Conservation (phyloP, 2,329 filamentous ascomycete genomes). For the Coniosporium uncinatum region DNA sequence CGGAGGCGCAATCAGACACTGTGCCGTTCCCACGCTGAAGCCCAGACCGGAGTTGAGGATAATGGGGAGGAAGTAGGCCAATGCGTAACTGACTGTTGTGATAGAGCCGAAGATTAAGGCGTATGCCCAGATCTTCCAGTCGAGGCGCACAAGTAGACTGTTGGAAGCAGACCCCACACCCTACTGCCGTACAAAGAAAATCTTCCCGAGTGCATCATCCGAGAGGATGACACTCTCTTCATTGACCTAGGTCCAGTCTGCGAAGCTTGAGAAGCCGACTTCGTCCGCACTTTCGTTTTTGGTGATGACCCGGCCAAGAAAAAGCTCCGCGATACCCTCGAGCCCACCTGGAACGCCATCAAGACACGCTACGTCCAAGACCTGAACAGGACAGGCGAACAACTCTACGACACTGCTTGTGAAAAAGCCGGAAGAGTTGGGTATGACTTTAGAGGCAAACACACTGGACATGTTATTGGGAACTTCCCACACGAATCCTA, state of each 20-base stretch:
- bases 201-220: slow-evolving; percentile 40
- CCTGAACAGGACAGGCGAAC: slow-evolving; percentile 39
- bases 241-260: slow-evolving; percentile 48
- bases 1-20: slow-evolving; percentile 5
- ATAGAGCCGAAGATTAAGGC: too few relatives aligned
- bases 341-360: slow-evolving; percentile 39
- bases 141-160: slow-evolving; percentile 47
- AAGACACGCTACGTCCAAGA: slow-evolving; percentile 30
- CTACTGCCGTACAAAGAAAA: slow-evolving; percentile 41
- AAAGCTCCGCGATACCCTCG: slow-evolving; percentile 36
- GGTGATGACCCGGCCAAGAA: slow-evolving; percentile 39
- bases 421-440: slow-evolving; percentile 29
- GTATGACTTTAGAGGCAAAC: slow-evolving; percentile 36
- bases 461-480: slow-evolving; percentile 44
- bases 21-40: slow-evolving; percentile 40
- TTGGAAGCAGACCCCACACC: slow-evolving; percentile 44
- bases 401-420: slow-evolving; percentile 39
- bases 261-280: slow-evolving; percentile 47
- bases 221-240: slow-evolving; percentile 43
- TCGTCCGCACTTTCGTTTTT: slow-evolving; percentile 46
- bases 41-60: slow-evolving; percentile 51
- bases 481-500: slow-evolving; percentile 43
- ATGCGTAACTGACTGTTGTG: slow-evolving; percentile 58
- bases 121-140: too few relatives aligned
- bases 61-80: slow-evolving; percentile 61